Conservation (phyloP, 495 filamentous ascomycete genomes). For the Hyaloscypha hepaticicola region DNA sequence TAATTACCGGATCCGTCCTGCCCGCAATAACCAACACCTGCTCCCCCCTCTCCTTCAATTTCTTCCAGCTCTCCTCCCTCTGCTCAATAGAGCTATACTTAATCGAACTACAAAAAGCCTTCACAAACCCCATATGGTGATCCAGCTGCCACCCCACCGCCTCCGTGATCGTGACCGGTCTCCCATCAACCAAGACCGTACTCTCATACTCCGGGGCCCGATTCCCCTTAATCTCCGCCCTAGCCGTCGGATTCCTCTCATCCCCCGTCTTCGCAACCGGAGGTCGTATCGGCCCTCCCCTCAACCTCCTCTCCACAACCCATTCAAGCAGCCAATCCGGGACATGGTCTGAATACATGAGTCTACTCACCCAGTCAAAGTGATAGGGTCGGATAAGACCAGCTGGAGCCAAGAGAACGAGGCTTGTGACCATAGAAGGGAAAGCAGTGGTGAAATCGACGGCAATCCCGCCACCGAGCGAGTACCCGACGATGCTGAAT, state of each 20-base stretch:
- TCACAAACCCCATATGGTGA: constrained; percentile 54
- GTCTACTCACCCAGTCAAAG: constrained; percentile 54
- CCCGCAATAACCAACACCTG: constrained; percentile 52
- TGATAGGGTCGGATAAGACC: constrained; percentile 69
- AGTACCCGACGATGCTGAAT: constrained; percentile 80
- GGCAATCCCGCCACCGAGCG: constrained; percentile 76
- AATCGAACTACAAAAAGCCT: constrained; percentile 55
- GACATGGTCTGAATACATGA: constrained; percentile 62
- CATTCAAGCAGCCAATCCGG: constrained; percentile 55
- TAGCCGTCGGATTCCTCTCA: constrained; percentile 4
- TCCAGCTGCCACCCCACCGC: constrained; percentile 57
- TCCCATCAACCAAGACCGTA: constrained; percentile 33
- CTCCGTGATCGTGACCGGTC: constrained; percentile 42
- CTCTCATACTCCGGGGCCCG: constrained; percentile 17
- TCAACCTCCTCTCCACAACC: constrained; percentile 56
- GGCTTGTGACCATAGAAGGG: constrained; percentile 59
- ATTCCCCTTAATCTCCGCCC: constrained; percentile 25
- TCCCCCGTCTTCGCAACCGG: neutral
- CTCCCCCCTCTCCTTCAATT: constrained; percentile 39
- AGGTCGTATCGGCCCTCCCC: constrained; percentile 16
- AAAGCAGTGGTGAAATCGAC: constrained; percentile 73
- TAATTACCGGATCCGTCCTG: constrained; percentile 48
- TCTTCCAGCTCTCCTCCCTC: constrained; percentile 50
- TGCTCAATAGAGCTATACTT: constrained; percentile 53
- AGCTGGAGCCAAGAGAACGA: constrained; percentile 73